Conservation (phyloP, 129 eudicot genomes). For the Flaveria robusta region DNA sequence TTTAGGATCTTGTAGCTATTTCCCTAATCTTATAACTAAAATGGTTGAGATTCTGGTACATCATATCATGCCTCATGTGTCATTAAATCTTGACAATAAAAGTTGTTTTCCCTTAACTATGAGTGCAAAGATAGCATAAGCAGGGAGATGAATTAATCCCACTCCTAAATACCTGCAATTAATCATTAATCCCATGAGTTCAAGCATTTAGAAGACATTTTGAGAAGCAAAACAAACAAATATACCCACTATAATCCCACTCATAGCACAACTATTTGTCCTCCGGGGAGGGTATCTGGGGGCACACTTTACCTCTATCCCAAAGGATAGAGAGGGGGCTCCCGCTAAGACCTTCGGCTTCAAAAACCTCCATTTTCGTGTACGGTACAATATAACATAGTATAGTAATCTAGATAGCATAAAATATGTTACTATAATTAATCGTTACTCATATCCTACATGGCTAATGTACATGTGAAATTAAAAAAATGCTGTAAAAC, state of each 20-base stretch:
- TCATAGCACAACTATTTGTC: too few species aligned
- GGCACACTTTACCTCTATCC: too few species aligned
- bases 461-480: neutral
- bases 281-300: too few species aligned
- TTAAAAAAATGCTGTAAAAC: neutral
- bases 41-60: slow-evolving; percentile 11
- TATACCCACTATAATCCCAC: too few species aligned
- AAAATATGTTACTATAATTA: neutral
- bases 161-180: slow-evolving; percentile 80
- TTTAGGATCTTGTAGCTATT: slow-evolving; percentile 17
- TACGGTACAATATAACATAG: too few species aligned
- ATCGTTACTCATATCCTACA: neutral
- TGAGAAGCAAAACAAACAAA: neutral
- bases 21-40: slow-evolving; percentile 5
- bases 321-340: too few species aligned
- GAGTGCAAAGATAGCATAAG: slow-evolving; percentile 57
- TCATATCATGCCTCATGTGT: slow-evolving; percentile 34
- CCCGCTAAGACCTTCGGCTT: too few species aligned
- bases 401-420: too few species aligned
- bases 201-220: neutral
- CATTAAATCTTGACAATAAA: slow-evolving; percentile 52
- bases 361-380: too few species aligned
- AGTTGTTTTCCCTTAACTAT: slow-evolving; percentile 56
- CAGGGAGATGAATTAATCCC: slow-evolving; percentile 71
- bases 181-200: slow-evolving; percentile 17